Percentiles rank a stretch among this genome's conserved stretches.
Evolutionary conservation across 73 alveolate genomes (phyloP).

Genomic region (Paramecium sonneborni): DNA sequence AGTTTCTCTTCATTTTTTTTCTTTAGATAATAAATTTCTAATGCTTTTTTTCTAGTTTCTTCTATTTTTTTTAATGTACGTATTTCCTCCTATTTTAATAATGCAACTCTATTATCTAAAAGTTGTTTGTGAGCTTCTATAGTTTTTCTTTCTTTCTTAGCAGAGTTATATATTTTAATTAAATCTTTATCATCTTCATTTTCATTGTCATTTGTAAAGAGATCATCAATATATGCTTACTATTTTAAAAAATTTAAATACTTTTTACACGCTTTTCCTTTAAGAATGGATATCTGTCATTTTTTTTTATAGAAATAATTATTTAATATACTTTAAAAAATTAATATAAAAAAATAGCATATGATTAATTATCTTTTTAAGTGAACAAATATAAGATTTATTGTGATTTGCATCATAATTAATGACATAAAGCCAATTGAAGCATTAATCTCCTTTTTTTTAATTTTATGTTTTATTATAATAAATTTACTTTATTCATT

Average conservation of each 20-base stretch:
- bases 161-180: slow-evolving; percentile 10
- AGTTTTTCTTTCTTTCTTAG: slow-evolving; percentile 70
- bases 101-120: slow-evolving; percentile 77
- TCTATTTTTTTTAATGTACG: slow-evolving; percentile 75
- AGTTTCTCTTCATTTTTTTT: slow-evolving; percentile 70
- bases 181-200: slow-evolving; percentile 9
- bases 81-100: slow-evolving; percentile 77
- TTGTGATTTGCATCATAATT: too few relatives aligned
- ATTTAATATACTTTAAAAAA: neutral
- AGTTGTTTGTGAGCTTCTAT: slow-evolving; percentile 75
- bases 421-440: too few relatives aligned
- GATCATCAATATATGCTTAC: slow-evolving; percentile 49
- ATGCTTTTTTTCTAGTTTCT: slow-evolving; percentile 75
- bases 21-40: slow-evolving; percentile 70
- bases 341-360: neutral
- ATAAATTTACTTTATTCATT: too few relatives aligned
- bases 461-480: too few relatives aligned
- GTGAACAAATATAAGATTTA: too few relatives aligned
- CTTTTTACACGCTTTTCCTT: neutral
- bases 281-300: slow-evolving; percentile 8
- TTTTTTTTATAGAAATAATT: neutral
- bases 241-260: neutral
- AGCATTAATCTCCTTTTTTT: too few relatives aligned
- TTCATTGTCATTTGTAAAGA: slow-evolving; percentile 43
- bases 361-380: too few relatives aligned